Conservation (phyloP, 306 rosid species). For the Fagus sylvatica region DNA sequence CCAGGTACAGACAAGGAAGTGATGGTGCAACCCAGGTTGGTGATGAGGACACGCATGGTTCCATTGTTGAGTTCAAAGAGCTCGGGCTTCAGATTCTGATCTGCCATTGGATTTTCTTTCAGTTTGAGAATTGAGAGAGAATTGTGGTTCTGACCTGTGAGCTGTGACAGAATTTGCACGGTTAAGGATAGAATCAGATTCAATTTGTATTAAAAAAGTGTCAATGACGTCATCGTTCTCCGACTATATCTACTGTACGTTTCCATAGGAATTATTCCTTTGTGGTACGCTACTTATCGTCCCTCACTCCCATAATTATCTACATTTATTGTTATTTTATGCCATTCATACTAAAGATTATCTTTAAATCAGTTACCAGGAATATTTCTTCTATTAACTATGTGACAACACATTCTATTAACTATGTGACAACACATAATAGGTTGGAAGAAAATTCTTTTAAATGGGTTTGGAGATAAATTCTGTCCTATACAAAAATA, state of each 20-base stretch:
- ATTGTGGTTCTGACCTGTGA: not conserved
- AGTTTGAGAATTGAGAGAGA: not conserved
- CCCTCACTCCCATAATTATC: no score
- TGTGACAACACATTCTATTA: no score
- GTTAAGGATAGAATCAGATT: not conserved
- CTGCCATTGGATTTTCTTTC: slow-evolving; percentile 56
- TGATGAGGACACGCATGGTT: slow-evolving; percentile 52
- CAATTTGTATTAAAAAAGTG: not conserved
- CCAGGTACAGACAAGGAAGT: slow-evolving; percentile 78
- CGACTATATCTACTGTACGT: not conserved
- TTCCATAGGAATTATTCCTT: no score
- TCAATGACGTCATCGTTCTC: slow-evolving; percentile 1
- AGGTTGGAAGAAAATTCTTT: no score
- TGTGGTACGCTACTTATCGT: no score
- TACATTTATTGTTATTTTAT: no score
- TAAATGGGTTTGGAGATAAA: no score
- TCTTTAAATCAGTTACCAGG: no score
- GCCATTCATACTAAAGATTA: no score
- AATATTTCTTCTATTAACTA: no score
- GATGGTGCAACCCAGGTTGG: slow-evolving; percentile 92
- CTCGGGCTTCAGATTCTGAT: slow-evolving; percentile 64
- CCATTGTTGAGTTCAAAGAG: slow-evolving; percentile 92
- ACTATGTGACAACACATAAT: no score
- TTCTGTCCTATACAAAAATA: no score
- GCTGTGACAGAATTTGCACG: not conserved